Evolutionary conservation across 495 filamentous ascomycete species (phyloP).

Genomic region (Penicillium ochrochloron): DNA sequence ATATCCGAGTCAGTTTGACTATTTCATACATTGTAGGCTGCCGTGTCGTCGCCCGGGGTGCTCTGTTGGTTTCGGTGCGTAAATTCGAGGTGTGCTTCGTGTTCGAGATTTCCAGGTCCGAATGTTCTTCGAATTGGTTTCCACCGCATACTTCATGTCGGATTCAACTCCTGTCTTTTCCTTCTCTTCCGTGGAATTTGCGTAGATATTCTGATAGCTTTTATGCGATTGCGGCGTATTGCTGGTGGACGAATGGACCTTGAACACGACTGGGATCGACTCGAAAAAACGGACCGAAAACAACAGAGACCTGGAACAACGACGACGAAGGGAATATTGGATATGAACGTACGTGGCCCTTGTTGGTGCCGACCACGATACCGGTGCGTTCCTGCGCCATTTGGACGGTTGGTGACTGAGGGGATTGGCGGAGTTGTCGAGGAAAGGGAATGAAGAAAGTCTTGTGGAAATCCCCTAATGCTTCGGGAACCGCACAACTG

Average conservation of each 20-base stretch:
- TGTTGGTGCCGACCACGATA: slow-evolving; percentile 82
- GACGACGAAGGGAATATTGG: slow-evolving; percentile 17
- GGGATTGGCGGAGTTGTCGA: slow-evolving; percentile 54
- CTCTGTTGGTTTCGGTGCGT: slow-evolving; percentile 15
- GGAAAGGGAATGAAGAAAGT: slow-evolving; percentile 38
- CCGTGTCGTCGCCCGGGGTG: neutral
- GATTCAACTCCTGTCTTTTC: neutral
- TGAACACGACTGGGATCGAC: slow-evolving; percentile 26
- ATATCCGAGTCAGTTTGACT: slow-evolving; percentile 41
- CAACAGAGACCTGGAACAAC: slow-evolving; percentile 22
- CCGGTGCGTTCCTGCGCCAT: slow-evolving; percentile 73
- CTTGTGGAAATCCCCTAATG: slow-evolving; percentile 45
- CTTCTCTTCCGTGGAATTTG: slow-evolving; percentile 3
- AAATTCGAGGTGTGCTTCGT: slow-evolving; percentile 18
- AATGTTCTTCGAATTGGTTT: slow-evolving; percentile 16
- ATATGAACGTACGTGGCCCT: slow-evolving; percentile 76
- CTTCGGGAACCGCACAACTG: slow-evolving; percentile 40
- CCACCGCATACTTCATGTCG: slow-evolving; percentile 10
- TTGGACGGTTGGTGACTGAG: slow-evolving; percentile 50
- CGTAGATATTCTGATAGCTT: neutral
- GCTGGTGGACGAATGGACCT: slow-evolving; percentile 12
- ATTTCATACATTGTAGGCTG: slow-evolving; percentile 4
- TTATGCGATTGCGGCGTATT: slow-evolving; percentile 8
- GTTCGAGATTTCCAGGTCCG: slow-evolving; percentile 18
- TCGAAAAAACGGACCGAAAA: slow-evolving; percentile 24